Evolutionary conservation across 2,329 filamentous ascomycete genomes (phyloP).

Genomic region (Pezicula neosporulosa): DNA sequence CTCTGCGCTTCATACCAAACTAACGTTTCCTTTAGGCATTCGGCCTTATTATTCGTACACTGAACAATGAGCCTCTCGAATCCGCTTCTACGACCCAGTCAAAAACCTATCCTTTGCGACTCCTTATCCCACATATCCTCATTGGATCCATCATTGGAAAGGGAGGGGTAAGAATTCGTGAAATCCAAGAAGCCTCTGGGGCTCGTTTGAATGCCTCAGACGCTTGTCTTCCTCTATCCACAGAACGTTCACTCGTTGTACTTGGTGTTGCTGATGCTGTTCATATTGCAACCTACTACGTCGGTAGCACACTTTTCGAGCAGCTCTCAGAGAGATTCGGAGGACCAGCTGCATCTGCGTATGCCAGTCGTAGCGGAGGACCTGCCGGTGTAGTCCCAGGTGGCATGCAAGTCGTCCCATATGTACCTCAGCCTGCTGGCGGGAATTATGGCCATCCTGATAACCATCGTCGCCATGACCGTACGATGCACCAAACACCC

Average conservation of each 20-base stretch:
- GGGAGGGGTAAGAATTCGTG: constrained; percentile 89
- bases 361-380: constrained; percentile 90
- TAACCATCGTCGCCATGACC: constrained; percentile 74
- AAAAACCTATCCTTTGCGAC: constrained; percentile 93
- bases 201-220: constrained; percentile 96
- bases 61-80: constrained; percentile 94
- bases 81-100: constrained; percentile 87
- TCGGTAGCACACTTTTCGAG: constrained; percentile 95
- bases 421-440: constrained; percentile 87
- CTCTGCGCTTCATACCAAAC: not conserved
- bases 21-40: constrained; percentile 64
- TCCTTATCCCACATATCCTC: constrained; percentile 93
- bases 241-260: constrained; percentile 95
- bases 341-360: constrained; percentile 93
- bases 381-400: constrained; percentile 92
- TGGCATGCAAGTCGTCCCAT: constrained; percentile 99
- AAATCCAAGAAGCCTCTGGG: constrained; percentile 97
- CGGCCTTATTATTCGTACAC: constrained; percentile 92
- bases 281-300: constrained; percentile 98
- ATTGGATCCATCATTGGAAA: constrained; percentile 99
- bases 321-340: constrained; percentile 96
- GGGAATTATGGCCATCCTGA: constrained; percentile 92
- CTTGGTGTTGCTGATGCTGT: constrained; percentile 97
- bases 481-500: constrained; percentile 72
- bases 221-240: constrained; percentile 88